These are phyloP conservation scores for Cyberlindnera mycetangii DNA, from an alignment of 805 yeast genomes.

Conservation along the genomic window DNA sequence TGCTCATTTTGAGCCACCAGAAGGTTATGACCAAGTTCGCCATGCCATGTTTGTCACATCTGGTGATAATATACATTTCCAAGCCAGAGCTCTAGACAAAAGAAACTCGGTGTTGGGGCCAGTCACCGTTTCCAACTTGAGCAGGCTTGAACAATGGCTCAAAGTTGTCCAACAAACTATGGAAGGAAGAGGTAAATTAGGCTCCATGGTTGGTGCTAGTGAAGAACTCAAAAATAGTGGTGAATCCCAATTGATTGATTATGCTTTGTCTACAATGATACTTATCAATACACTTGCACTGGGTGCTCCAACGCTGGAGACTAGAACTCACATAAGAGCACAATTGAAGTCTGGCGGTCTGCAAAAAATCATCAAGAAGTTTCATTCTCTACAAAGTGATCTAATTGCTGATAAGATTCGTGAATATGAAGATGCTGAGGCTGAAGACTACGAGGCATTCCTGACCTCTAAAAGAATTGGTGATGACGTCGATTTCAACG, in stretches of 20 bases:
- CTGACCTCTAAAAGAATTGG: constrained; percentile 33
- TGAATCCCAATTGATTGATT: constrained; percentile 67
- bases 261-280: constrained; percentile 65
- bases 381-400: constrained; percentile 54
- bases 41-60: constrained; percentile 31
- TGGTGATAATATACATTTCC: constrained; percentile 30
- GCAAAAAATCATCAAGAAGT: constrained; percentile 45
- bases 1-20: constrained; percentile 42
- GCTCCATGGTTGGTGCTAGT: constrained; percentile 89
- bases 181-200: constrained; percentile 85
- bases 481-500: constrained; percentile 42
- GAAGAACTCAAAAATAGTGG: constrained; percentile 65
- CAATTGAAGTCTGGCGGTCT: constrained; percentile 59
- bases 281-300: constrained; percentile 63
- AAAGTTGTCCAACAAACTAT: constrained; percentile 60
- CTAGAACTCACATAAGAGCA: constrained; percentile 55
- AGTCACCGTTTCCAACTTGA: constrained; percentile 30
- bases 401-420: constrained; percentile 61
- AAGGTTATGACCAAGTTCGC: constrained; percentile 56
- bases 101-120: constrained; percentile 28
- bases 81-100: constrained; percentile 33
- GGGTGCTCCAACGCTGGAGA: constrained; percentile 33
- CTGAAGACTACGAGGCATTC: constrained; percentile 51
- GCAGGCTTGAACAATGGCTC: constrained; percentile 71
- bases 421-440: constrained; percentile 55